These are phyloP conservation scores for Daedaleopsis sinensis DNA, from an alignment of 768 basidiomycete genomes.

Conservation along the genomic window DNA sequence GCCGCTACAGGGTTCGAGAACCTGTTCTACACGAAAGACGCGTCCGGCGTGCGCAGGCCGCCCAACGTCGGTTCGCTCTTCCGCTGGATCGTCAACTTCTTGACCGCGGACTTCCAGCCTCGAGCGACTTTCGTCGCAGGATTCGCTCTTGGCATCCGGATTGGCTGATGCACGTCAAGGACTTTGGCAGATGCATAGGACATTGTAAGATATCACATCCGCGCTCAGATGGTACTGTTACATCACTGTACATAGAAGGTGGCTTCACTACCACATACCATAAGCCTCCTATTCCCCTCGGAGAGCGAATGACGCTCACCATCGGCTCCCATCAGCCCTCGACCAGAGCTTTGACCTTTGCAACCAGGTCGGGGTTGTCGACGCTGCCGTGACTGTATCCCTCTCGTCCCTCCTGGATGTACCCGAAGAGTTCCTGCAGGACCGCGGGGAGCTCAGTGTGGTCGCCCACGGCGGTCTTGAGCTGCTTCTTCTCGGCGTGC, in stretches of 20 bases:
- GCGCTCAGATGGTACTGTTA: neutral
- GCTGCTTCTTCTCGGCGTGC: slow-evolving; percentile 17
- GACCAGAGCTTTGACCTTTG: slow-evolving; percentile 17
- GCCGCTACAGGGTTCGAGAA: slow-evolving; percentile 71
- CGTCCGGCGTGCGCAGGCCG: slow-evolving; percentile 53
- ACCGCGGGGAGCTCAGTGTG: slow-evolving; percentile 18
- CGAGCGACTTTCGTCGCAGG: slow-evolving; percentile 89
- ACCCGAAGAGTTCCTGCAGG: slow-evolving; percentile 24
- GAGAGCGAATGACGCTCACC: slow-evolving; percentile 49
- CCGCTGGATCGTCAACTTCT: slow-evolving; percentile 71
- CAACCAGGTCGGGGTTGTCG: slow-evolving; percentile 15
- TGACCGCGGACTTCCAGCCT: slow-evolving; percentile 92
- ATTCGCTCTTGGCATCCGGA: slow-evolving; percentile 74
- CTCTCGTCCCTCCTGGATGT: slow-evolving; percentile 19
- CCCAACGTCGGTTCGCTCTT: slow-evolving; percentile 70
- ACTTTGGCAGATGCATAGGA: neutral
- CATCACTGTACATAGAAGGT: neutral
- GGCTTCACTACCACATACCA: neutral
- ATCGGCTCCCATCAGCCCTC: neutral
- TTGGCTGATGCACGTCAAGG: slow-evolving; percentile 52
- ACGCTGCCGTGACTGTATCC: slow-evolving; percentile 14
- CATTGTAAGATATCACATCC: slow-evolving; percentile 7
- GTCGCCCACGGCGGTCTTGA: slow-evolving; percentile 21
- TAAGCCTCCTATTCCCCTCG: slow-evolving; percentile 48
- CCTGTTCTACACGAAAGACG: slow-evolving; percentile 66